These are phyloP conservation scores for Coelastrella sp. DNA, from an alignment of 139 green algal species.

Conservation along the genomic window DNA sequence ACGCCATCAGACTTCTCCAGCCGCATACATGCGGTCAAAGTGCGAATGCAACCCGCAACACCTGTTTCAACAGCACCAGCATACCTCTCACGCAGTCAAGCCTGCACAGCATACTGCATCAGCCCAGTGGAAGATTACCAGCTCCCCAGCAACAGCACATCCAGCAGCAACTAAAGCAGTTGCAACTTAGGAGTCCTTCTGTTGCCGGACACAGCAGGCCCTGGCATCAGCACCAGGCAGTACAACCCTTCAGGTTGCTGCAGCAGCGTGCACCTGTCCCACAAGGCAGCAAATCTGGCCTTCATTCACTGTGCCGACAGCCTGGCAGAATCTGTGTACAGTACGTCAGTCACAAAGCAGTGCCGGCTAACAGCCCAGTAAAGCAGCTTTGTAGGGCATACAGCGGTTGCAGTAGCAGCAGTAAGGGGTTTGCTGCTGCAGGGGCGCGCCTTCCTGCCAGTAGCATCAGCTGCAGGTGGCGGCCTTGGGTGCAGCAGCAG, in stretches of 20 bases:
- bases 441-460: background rate
- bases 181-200: background rate
- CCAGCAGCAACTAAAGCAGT: conserved; percentile 7
- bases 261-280: background rate
- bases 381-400: background rate
- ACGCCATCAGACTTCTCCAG: conserved; percentile 7
- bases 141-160: background rate
- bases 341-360: too few relatives aligned
- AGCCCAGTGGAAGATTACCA: background rate
- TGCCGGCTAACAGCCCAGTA: background rate
- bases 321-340: too few relatives aligned
- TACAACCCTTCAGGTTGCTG: background rate
- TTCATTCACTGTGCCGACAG: too few relatives aligned
- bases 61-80: background rate
- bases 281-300: background rate
- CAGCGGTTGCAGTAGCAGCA: background rate
- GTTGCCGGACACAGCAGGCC: background rate
- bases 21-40: background rate
- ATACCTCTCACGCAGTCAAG: background rate
- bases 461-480: background rate
- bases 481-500: background rate
- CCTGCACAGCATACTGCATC: background rate
- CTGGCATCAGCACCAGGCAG: background rate
- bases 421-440: background rate
- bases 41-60: background rate